Base-by-base conservation (phyloP, 1,139 yeast genomes). In the Candida sanyaensis region DNA sequence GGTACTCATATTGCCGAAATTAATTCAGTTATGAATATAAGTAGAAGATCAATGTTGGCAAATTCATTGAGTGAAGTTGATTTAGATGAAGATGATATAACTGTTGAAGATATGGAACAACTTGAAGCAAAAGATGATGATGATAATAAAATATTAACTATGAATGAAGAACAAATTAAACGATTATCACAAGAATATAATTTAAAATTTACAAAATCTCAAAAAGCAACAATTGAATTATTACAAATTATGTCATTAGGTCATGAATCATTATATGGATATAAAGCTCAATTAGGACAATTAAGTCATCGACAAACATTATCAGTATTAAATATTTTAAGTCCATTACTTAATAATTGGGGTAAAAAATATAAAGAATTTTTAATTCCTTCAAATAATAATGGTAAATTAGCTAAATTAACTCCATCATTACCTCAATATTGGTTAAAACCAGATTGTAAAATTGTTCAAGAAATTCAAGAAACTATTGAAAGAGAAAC, bases 1-100 rank as follows among this genome's bases (percentile, higher is more conserved):
- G 96, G 96, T 0, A 83, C 96, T 0, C 96, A 90, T 63, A 73
- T 87, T 43, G 83, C 96, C 2, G 98, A 92, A 63, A 86, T 89
- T 27, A 79, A 82, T 60, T 78, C 86, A 5, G 88, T 88, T 2
- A 84, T 86, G 82, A 84, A 84, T 58, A 74, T 86, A 54, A 83
- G 85, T 45, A 77, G 88, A 56, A 68, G 88, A 54, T 81, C 88
- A 24, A 84, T 85, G 84, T 68, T 87, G 54, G 77, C 86, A 0
- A 86, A 83, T 55, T 80, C 88, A 2, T 67, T 86, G 42, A 78
- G 84, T 13, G 91, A 84, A 55, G 75, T 83, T 27, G 86, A 83
- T 51, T 62, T 84, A 40, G 80, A 77, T 54, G 80, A 73, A 41
- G 81, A 74, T 42, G 73, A 68, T 34, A 55, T 65, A 3, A 50